Conservation (phyloP, 306 rosid species). For the Quercus aquifolioides region DNA sequence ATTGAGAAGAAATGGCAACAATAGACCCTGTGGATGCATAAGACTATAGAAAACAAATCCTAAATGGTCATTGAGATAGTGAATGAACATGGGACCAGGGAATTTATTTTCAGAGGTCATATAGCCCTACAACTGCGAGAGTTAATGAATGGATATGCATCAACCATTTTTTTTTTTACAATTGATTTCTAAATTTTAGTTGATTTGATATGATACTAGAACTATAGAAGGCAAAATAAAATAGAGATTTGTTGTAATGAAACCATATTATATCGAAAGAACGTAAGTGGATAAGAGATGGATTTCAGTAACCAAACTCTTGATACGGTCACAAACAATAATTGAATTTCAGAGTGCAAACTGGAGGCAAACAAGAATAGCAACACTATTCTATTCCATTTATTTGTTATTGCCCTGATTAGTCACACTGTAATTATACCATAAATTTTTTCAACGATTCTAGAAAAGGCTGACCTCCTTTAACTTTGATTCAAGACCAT, state of each 20-base stretch:
- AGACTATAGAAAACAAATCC: neutral
- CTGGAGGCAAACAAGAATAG: constrained; percentile 2
- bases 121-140: neutral
- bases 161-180: neutral
- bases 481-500: constrained; percentile 70
- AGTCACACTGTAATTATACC: neutral
- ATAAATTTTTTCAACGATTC: neutral
- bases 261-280: neutral
- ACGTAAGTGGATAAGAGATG: neutral
- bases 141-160: neutral
- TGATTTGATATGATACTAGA: neutral
- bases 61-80: neutral
- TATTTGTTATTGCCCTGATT: neutral
- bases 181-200: neutral
- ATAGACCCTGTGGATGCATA: neutral
- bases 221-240: neutral
- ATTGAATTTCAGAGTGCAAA: constrained; percentile 9
- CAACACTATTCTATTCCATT: neutral
- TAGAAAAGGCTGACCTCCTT: constrained; percentile 60
- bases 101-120: neutral
- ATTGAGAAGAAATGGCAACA: neutral
- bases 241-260: neutral
- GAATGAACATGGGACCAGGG: neutral
- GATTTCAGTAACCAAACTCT: constrained; percentile 19
- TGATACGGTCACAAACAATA: constrained; percentile 1